Percentiles rank a stretch among this genome's conserved stretches.
These are phyloP conservation scores for Meredithiella fracta DNA, from an alignment of 2,329 filamentous ascomycete genomes.

Conservation along the genomic window DNA sequence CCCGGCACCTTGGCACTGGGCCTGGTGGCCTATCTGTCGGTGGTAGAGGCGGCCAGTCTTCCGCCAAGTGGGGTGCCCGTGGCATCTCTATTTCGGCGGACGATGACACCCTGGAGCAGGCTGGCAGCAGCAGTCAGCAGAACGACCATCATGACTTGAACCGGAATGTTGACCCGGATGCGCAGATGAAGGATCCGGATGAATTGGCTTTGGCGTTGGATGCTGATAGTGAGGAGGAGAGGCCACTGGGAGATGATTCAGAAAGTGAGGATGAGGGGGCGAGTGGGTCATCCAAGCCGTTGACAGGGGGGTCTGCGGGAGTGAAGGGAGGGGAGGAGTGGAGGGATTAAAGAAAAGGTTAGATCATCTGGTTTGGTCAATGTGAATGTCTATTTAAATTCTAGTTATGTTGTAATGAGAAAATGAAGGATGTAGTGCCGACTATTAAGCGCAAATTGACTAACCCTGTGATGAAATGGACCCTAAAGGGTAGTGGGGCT, in stretches of 20 bases:
- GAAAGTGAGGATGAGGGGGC: constrained; percentile 13
- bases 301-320: constrained; percentile 18
- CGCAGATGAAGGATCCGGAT: constrained; percentile 50
- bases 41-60: constrained; percentile 1
- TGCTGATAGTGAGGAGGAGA: constrained; percentile 37
- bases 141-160: constrained; percentile 27
- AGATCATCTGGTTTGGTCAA: not conserved
- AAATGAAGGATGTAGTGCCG: too few species aligned
- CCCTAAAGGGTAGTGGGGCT: not conserved
- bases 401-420: too few species aligned
- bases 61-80: constrained; percentile 45
- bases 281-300: constrained; percentile 1
- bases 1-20: constrained; percentile 20
- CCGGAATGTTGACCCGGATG: constrained; percentile 39
- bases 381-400: too few species aligned
- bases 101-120: constrained; percentile 38
- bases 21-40: constrained; percentile 15
- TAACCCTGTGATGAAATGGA: not conserved
- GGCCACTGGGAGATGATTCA: constrained; percentile 8
- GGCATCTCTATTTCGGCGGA: constrained; percentile 53
- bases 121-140: constrained; percentile 21
- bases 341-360: constrained; percentile 21
- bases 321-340: constrained; percentile 33
- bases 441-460: too few species aligned
- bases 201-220: constrained; percentile 44